Conservation (phyloP, 202 grass and related monocot species). For the Panicum virgatum region DNA sequence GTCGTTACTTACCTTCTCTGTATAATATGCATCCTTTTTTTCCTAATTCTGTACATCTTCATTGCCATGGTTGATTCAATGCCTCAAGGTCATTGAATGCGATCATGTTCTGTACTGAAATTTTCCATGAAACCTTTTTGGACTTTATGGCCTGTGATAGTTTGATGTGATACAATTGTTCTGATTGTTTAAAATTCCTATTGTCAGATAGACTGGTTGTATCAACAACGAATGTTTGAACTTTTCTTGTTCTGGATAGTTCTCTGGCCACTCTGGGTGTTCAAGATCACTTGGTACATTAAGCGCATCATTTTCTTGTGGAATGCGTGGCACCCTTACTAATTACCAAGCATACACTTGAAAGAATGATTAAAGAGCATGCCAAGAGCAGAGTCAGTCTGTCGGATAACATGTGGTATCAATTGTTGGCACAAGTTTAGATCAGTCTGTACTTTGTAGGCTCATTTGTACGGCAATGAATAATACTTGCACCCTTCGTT, state of each 20-base stretch:
- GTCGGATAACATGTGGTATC: slow-evolving; percentile 10
- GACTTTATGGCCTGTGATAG: slow-evolving; percentile 32
- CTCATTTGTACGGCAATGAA: slow-evolving; percentile 16
- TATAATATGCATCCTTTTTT: slow-evolving; percentile 37
- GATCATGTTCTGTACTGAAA: slow-evolving; percentile 32
- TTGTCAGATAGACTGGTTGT: slow-evolving; percentile 47
- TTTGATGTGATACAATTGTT: slow-evolving; percentile 33
- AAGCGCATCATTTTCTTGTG: slow-evolving; percentile 3
- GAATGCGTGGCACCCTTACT: slow-evolving; percentile 1
- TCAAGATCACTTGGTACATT: slow-evolving; percentile 9
- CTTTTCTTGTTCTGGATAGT: slow-evolving; percentile 40
- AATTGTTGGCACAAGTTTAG: slow-evolving; percentile 30
- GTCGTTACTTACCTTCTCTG: slow-evolving; percentile 48
- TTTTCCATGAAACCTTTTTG: slow-evolving; percentile 19
- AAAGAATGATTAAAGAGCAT: slow-evolving; percentile 18
- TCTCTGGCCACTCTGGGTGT: slow-evolving; percentile 28
- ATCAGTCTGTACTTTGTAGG: slow-evolving; percentile 44
- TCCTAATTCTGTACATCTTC: slow-evolving; percentile 37
- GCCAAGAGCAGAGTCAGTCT: slow-evolving; percentile 24
- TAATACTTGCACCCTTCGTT: slow-evolving; percentile 38
- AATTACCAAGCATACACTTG: neutral
- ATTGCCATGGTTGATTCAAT: slow-evolving; percentile 28
- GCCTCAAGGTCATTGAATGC: slow-evolving; percentile 6
- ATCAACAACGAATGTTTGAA: slow-evolving; percentile 28
- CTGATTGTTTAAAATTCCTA: slow-evolving; percentile 42